phyloP scores from a whole-genome alignment of 495 filamentous ascomycete species.

The Parathielavia appendiculata region DNA sequence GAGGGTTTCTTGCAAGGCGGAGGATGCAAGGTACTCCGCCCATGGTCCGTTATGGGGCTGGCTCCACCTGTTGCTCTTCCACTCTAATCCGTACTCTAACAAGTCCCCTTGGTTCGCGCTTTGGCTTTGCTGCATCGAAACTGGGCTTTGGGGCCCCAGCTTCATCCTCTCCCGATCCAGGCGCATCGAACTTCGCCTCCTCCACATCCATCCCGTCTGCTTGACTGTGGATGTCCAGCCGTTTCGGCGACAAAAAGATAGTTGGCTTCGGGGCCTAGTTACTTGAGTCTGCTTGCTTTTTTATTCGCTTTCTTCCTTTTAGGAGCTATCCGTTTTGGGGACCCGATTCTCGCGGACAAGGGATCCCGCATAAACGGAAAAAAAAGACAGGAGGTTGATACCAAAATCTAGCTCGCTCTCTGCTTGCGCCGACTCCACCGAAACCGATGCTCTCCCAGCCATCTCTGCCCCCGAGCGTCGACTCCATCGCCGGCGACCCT shows the following conservation, averaged over 20 bases:
- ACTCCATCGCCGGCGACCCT: slow-evolving; percentile 26
- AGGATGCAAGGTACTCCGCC: background rate
- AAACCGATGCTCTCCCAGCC: slow-evolving; percentile 38
- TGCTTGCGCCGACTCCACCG: slow-evolving; percentile 27
- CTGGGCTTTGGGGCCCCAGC: background rate
- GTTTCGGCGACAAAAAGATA: too few relatives aligned
- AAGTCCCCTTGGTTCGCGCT: background rate
- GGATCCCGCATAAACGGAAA: slow-evolving; percentile 27
- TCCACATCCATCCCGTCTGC: background rate
- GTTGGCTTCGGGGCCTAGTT: too few relatives aligned
- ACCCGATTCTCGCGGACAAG: slow-evolving; percentile 21
- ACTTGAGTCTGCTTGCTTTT: slow-evolving; percentile 7
- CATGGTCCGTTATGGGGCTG: background rate
- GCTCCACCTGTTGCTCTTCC: slow-evolving; percentile 3
- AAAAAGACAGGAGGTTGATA: slow-evolving; percentile 35
- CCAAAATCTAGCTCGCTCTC: slow-evolving; percentile 26
- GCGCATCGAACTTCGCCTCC: background rate
- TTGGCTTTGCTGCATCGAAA: background rate
- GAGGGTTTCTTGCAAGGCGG: slow-evolving; percentile 1
- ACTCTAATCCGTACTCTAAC: background rate
- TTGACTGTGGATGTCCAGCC: background rate
- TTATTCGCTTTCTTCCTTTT: background rate
- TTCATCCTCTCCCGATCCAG: background rate
- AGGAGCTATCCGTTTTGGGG: slow-evolving; percentile 16
- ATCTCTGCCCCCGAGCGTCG: slow-evolving; percentile 32